A percentile compares a stretch with the other conserved stretches of the same genome.
Evolutionary conservation across 1,284 basidiomycete genomes (phyloP).

Genomic region (Malassezia globosa): DNA sequence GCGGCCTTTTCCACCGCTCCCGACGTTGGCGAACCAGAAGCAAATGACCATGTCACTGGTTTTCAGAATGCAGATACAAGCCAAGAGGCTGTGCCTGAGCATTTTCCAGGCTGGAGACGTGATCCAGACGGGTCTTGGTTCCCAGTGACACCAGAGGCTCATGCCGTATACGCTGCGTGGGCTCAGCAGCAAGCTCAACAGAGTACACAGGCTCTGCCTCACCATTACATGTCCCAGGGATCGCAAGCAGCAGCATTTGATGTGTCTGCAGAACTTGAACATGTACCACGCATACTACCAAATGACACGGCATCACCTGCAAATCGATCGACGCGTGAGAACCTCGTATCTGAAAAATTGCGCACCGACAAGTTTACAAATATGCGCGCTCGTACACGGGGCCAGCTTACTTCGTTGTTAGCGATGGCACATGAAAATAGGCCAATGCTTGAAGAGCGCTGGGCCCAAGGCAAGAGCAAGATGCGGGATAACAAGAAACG

Average conservation of each 20-base stretch:
- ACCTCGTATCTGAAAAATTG: slow-evolving; percentile 8
- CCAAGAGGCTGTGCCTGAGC: too few species aligned
- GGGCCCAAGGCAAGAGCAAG: slow-evolving; percentile 24
- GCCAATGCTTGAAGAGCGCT: slow-evolving; percentile 30
- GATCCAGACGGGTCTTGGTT: slow-evolving; percentile 43
- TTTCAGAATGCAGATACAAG: too few species aligned
- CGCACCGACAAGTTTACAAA: slow-evolving; percentile 25
- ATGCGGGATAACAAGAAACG: slow-evolving; percentile 15
- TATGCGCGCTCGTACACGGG: slow-evolving; percentile 26
- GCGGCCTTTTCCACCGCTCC: slow-evolving; percentile 22
- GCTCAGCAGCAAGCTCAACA: background rate
- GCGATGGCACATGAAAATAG: slow-evolving; percentile 33
- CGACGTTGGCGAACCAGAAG: slow-evolving; percentile 12
- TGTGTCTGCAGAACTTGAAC: slow-evolving; percentile 6
- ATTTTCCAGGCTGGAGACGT: slow-evolving; percentile 38
- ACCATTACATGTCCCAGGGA: too few species aligned
- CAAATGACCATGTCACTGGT: background rate
- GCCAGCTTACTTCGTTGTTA: slow-evolving; percentile 36
- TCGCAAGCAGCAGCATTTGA: slow-evolving; percentile 1
- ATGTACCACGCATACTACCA: slow-evolving; percentile 12
- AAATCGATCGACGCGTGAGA: slow-evolving; percentile 12
- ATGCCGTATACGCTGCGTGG: slow-evolving; percentile 27
- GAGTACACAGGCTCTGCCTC: background rate
- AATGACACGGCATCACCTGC: slow-evolving; percentile 13
- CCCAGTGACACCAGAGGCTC: slow-evolving; percentile 42